A percentile compares a stretch with the other conserved stretches of the same genome.
phyloP scores from a whole-genome alignment of 2,329 filamentous ascomycete genomes.

The Fusarium brevicatenulatum region DNA sequence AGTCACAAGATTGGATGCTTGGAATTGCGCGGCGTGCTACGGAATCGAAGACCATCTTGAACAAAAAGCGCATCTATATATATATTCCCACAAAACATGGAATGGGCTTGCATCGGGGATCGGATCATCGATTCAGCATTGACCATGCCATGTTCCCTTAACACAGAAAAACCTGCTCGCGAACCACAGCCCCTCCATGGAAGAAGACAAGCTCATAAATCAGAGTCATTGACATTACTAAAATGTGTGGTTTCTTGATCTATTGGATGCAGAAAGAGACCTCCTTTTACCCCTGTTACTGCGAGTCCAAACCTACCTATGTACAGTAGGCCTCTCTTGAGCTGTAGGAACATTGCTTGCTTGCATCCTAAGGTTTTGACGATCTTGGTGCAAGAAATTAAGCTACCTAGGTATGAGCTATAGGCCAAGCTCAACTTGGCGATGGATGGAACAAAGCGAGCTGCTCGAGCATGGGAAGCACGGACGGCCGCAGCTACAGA shows the following conservation, averaged over 20 bases:
- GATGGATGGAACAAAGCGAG: background rate
- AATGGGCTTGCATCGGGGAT: background rate
- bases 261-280: background rate
- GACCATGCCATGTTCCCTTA: constrained; percentile 25
- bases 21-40: too few relatives aligned
- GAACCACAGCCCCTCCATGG: constrained; percentile 12
- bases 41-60: background rate
- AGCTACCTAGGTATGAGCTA: constrained; percentile 17
- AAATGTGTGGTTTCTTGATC: background rate
- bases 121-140: constrained; percentile 9
- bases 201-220: background rate
- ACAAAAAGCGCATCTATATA: background rate
- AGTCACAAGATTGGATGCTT: background rate
- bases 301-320: background rate
- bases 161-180: constrained; percentile 29
- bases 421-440: constrained; percentile 1
- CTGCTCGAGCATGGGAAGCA: constrained; percentile 14
- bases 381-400: constrained; percentile 27
- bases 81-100: background rate
- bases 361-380: background rate
- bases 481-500: too few relatives aligned
- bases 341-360: background rate
- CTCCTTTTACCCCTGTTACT: background rate
- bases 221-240: background rate
- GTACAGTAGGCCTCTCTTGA: background rate